Base-by-base conservation (phyloP, 2,329 filamentous ascomycete genomes). In the Fusarium pseudocircinatum region DNA sequence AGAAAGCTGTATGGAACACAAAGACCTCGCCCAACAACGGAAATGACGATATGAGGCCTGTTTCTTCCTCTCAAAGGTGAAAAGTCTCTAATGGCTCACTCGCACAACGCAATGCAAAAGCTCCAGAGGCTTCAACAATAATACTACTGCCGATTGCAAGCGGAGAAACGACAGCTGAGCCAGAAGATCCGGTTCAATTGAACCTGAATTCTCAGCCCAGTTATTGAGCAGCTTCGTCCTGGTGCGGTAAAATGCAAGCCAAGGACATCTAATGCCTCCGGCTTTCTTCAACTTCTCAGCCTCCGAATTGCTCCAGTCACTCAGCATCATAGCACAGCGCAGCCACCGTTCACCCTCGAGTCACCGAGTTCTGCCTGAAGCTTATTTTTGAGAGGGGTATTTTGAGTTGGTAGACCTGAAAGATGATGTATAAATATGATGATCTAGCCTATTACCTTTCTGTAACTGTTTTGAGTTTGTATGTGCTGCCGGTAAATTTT, bases 181-280 rank as follows among this genome's bases (percentile, higher is more conserved):
- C n/a, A 43, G 10, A 43, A 18, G n/a, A 43, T 0, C 6, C 7
- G 42, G 7, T 8, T 12, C n/a, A 43, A 8, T 18, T 43, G 6
- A 8, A 2, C n/a, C 12, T 18, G 15, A 18, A 43, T 18, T 2
- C 7, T 26, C 11, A 0, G 1, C 16, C 6, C 16, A 26, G 5
- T 18, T 14, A 6, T 22, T 28, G 18, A 44, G 43, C 18, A 20
- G 43, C 43, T 22, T 46, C 43, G 7, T 28, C 43, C 43, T 0
- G 12, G 8, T 14, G 43, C 8, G 3, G 24, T 26, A 20, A 46
- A 46, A 20, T 4, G 12, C 43, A 44, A 26, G 18, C 43, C 18
- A 44, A 44, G 4, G 26, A 44, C 16, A 44, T 14, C 20, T 22
- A 39, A 40, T 8, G 11, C n/a, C 1, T 44, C 5, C 11, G 3